phyloP scores from a whole-genome alignment of 2,329 filamentous ascomycete genomes.

The Trichoderma sp. region DNA sequence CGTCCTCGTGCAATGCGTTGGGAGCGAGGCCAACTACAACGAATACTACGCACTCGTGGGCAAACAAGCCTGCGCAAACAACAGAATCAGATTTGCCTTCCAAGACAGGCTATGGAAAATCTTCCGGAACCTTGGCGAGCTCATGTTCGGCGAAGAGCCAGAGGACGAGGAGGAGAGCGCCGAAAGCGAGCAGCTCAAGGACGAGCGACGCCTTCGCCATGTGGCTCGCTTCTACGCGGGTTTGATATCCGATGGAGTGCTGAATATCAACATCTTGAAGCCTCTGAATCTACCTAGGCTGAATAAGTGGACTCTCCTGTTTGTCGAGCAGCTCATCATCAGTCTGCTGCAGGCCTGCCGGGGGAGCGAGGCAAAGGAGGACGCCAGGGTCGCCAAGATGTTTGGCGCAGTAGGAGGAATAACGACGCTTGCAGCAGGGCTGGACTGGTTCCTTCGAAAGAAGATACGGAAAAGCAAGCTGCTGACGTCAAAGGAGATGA shows the following conservation, averaged over 20 bases:
- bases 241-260: slow-evolving; percentile 50
- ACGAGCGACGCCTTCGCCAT: slow-evolving; percentile 55
- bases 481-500: slow-evolving; percentile 52
- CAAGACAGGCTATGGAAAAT: slow-evolving; percentile 85
- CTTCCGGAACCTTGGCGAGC: slow-evolving; percentile 84
- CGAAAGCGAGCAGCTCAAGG: slow-evolving; percentile 49
- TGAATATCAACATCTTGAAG: slow-evolving; percentile 58
- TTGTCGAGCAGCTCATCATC: slow-evolving; percentile 80
- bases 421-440: slow-evolving; percentile 68
- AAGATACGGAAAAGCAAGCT: slow-evolving; percentile 68
- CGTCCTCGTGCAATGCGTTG: slow-evolving; percentile 84
- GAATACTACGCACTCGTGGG: slow-evolving; percentile 91
- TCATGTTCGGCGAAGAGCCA: slow-evolving; percentile 65
- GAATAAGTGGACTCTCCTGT: slow-evolving; percentile 72
- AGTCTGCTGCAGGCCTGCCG: slow-evolving; percentile 69
- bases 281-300: slow-evolving; percentile 78
- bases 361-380: slow-evolving; percentile 51
- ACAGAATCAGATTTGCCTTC: slow-evolving; percentile 78
- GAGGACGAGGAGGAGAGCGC: slow-evolving; percentile 58
- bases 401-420: slow-evolving; percentile 66
- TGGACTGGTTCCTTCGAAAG: slow-evolving; percentile 80
- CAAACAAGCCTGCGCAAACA: slow-evolving; percentile 72
- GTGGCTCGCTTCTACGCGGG: slow-evolving; percentile 58
- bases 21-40: slow-evolving; percentile 83
- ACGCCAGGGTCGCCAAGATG: slow-evolving; percentile 63